phyloP scores from a whole-genome alignment of 83 land plant genomes.

The Thuja plicata region DNA sequence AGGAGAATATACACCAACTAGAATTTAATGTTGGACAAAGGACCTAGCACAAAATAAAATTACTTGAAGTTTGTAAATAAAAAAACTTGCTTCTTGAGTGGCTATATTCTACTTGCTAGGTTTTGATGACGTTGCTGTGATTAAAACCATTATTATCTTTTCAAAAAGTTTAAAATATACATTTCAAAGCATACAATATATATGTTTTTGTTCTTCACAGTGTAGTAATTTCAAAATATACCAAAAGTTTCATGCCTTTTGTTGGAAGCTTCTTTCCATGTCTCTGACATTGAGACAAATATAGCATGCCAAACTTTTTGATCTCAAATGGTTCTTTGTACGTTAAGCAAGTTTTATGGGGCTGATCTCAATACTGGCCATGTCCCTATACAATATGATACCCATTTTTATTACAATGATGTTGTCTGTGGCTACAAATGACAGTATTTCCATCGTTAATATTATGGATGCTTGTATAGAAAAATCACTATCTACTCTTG shows the following conservation, averaged over 20 bases:
- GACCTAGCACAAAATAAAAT: not conserved
- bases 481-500: conserved; percentile 24
- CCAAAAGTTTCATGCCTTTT: not conserved
- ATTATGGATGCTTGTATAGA: conserved; percentile 66
- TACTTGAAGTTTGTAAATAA: not conserved
- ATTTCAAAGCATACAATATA: not conserved
- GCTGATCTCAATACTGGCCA: conserved; percentile 11
- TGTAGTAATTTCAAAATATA: not conserved
- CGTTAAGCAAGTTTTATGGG: conserved; percentile 31
- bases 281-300: conserved; percentile 14
- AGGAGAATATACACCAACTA: not conserved
- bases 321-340: not conserved
- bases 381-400: conserved; percentile 27
- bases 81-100: not conserved
- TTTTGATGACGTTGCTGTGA: not conserved
- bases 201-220: not conserved
- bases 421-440: conserved; percentile 30
- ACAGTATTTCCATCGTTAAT: conserved; percentile 50
- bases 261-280: not conserved
- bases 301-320: conserved; percentile 2
- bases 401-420: conserved; percentile 36
- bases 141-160: not conserved
- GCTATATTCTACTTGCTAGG: not conserved
- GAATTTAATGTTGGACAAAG: not conserved
- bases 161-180: not conserved